Base-by-base conservation (phyloP, 2,329 filamentous ascomycete species). In the Phaeophleospora eucalypticola region DNA sequence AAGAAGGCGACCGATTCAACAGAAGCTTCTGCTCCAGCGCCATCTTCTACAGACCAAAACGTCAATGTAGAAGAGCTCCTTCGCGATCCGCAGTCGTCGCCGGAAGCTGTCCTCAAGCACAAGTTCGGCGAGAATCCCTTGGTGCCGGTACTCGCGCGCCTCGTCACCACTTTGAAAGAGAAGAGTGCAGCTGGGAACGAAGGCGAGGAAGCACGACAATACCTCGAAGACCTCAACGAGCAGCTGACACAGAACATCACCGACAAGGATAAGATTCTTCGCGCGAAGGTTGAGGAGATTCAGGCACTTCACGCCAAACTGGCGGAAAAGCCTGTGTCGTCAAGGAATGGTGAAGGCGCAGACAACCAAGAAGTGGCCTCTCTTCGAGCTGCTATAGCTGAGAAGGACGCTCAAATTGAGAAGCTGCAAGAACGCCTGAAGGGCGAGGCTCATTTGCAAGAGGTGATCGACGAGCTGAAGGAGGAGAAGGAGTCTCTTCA, bases 211-310 rank as follows among this genome's bases (percentile, higher is more conserved):
- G 38, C 56, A 15, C 41, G 36, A 37, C 42, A 41, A n/a, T 52
- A 60, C 32, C 58, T 59, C 27, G 59, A 62, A 33, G 49, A 53
- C 36, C 43, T 52, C 7, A 62, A 65, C 12, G 56, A 63, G n/a
- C 72, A 80, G 33, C 90, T 89, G 60, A 83, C 90, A 54, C 74
- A 75, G 1, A 82, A 83, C 33, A 89, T 96, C 43, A 81, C 87
- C 44, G 78, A 77, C 12, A 72, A 96, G 4, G 79, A 80, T 19
- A 78, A 80, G 46, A 84, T 85, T 65, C 74, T 87, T 61, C 86
- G 83, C 14, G 87, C 93, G 46, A 79, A 83, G 60, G 87, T 91
- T n/a, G 90, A 95, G 59, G 90, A 97, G 68, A 86, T 96, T 48
- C 89, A 94, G 59, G 83, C 80, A 3, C 72, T 97, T 50, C 81